Base-by-base conservation (phyloP, 2,329 filamentous ascomycete species). In the Colletotrichum musae region DNA sequence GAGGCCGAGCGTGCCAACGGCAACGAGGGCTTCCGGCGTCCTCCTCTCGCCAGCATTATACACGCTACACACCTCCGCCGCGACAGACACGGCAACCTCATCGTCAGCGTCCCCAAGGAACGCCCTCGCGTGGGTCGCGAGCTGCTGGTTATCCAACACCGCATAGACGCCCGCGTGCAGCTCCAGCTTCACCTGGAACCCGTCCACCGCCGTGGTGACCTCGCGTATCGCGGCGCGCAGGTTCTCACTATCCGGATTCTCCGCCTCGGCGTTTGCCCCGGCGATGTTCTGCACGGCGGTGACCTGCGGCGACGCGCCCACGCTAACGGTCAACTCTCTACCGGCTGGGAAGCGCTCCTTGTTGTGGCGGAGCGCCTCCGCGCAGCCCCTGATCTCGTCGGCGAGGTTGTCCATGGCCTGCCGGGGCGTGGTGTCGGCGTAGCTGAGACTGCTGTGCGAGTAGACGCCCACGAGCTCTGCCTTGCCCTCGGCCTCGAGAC, bases 161-260 rank as follows among this genome's bases (percentile, higher is more conserved):
- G 89, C 86, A 73, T 92, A 92, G 1, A 91, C 89, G 0, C 90
- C 90, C 0, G 90, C 90, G 71, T 92, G 90, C 1, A 92, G 77
- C 71, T 92, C 90, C 0, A 92, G 72, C 0, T 50, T 73, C 0
- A 74, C 75, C 0, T 64, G 45, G 0, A 77, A 54, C 0, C 41
- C 54, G 5, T n/a, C 24, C 2, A 36, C 41, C 21, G 4, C 43
- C 65, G 3, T 18, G 10, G 53, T 26, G 21, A 67, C 58, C 15
- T 48, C 41, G 53, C 1, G 64, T 52, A 2, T 64, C 5, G 58
- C 53, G 13, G 7, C 24, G 7, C 61, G 48, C 9, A 69, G 32
- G 21, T 21, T 21, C 50, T 48, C n/a, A 12, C 58, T 64, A n/a
- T 64, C 66, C 4, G 66, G 26, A 0, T 39, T 58, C 1, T 56